Percentiles rank a stretch among this genome's conserved stretches.
These are phyloP conservation scores for Blastobotrys proliferans DNA, from an alignment of 1,139 yeast species.

Conservation along the genomic window DNA sequence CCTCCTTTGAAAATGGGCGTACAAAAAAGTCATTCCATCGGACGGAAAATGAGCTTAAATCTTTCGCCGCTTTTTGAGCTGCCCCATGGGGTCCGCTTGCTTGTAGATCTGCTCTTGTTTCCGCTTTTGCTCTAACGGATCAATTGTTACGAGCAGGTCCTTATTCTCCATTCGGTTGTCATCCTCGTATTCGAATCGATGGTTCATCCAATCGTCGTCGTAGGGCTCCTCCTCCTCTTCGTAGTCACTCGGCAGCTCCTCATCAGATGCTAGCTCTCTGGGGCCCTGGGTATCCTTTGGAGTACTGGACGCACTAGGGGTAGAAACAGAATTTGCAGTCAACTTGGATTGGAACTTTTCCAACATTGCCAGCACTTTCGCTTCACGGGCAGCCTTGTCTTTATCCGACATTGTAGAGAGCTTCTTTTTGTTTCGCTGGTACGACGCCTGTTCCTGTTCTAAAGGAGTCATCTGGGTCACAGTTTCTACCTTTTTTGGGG, in stretches of 20 bases:
- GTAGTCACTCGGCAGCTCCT: conserved; percentile 28
- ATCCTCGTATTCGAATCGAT: conserved; percentile 25
- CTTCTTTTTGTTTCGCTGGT: neutral
- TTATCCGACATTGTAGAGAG: conserved; percentile 12
- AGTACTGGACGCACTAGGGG: neutral
- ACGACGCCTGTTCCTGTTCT: conserved; percentile 10
- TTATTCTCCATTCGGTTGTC: conserved; percentile 3
- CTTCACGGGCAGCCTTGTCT: conserved; percentile 14
- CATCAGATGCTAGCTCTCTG: conserved; percentile 20
- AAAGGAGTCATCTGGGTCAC: conserved; percentile 2
- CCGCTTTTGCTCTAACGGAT: conserved; percentile 16
- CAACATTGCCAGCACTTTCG: conserved; percentile 20
- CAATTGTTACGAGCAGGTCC: conserved; percentile 29
- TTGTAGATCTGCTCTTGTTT: conserved; percentile 12
- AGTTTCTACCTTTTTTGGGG: neutral
- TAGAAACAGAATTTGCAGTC: conserved; percentile 10
- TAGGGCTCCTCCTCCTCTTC: conserved; percentile 24
- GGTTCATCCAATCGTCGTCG: conserved; percentile 23
- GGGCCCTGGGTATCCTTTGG: conserved; percentile 4
- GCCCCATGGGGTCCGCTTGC: conserved; percentile 7
- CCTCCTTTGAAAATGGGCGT: too few species aligned
- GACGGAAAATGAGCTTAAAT: too few species aligned
- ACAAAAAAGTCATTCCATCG: too few species aligned
- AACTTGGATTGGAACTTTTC: conserved; percentile 27
- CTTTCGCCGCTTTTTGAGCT: conserved; percentile 1